A percentile compares a stretch with the other conserved stretches of the same genome.
phyloP scores from a whole-genome alignment of 1,284 basidiomycete species.

The Nidula niveotomentosa region DNA sequence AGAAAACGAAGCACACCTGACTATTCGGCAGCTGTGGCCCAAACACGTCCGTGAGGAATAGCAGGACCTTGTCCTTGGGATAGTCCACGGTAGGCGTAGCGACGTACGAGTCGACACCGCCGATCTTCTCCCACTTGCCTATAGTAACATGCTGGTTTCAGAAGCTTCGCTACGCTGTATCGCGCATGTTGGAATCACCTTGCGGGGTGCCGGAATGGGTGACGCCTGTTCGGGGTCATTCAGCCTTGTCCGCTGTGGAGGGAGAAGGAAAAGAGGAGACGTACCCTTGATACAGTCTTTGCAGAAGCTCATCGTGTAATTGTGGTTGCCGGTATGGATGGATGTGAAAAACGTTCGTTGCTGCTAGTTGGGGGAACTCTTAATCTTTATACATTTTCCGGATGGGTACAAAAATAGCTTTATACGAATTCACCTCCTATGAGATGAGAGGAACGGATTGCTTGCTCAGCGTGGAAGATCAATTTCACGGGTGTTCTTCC shows the following conservation, averaged over 20 bases:
- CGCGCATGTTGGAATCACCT: not conserved
- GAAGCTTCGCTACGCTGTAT: not conserved
- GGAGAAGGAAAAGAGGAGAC: not conserved
- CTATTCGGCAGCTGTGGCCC: slow-evolving; percentile 60
- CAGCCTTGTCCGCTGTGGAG: not conserved
- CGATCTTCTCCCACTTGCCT: slow-evolving; percentile 25
- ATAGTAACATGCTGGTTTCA: not conserved
- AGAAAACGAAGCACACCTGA: slow-evolving; percentile 25
- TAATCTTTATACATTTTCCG: too few relatives aligned
- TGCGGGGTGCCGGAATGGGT: not conserved
- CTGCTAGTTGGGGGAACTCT: too few relatives aligned
- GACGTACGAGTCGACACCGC: slow-evolving; percentile 48
- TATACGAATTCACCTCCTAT: too few relatives aligned
- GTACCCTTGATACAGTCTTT: not conserved
- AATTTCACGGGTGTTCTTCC: too few relatives aligned
- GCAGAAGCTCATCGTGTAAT: not conserved
- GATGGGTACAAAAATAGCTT: too few relatives aligned
- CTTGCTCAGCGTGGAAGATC: too few relatives aligned
- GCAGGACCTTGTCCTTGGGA: slow-evolving; percentile 50
- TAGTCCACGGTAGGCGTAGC: slow-evolving; percentile 44
- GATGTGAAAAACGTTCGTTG: too few relatives aligned
- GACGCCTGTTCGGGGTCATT: not conserved
- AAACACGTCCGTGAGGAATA: slow-evolving; percentile 65
- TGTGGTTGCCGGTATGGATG: too few relatives aligned
- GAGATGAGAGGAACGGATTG: too few relatives aligned